Conservation (phyloP, 495 filamentous ascomycete genomes). For the Penicillium malachiteum region DNA sequence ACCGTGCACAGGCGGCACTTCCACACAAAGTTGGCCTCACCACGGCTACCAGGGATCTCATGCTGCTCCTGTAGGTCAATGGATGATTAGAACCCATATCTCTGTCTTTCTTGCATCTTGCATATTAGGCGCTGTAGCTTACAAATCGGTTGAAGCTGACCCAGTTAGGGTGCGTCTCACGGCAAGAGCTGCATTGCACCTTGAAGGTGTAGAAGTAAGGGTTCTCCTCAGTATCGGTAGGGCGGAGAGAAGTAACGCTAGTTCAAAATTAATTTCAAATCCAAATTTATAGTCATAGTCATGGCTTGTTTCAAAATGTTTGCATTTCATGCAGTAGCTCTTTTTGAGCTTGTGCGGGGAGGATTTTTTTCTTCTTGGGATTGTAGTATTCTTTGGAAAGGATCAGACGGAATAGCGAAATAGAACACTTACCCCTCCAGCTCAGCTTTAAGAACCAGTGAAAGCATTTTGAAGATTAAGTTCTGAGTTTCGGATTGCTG, state of each 20-base stretch:
- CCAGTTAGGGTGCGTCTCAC: constrained; percentile 85
- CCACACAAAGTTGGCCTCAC: constrained; percentile 98
- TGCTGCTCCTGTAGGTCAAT: constrained; percentile 69
- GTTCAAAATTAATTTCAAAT: constrained; percentile 7
- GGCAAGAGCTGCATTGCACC: constrained; percentile 93
- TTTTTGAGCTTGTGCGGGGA: constrained; percentile 6
- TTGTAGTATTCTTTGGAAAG: neutral
- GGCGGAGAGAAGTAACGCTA: constrained; percentile 86
- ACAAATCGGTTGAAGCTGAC: constrained; percentile 89
- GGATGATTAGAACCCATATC: neutral
- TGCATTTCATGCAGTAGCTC: constrained; percentile 3
- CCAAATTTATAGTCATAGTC: neutral
- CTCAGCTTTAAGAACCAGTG: constrained; percentile 76
- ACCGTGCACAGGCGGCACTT: constrained; percentile 91
- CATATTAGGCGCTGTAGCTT: constrained; percentile 30
- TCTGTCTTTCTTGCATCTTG: too few relatives aligned
- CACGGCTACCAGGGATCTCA: constrained; percentile 85
- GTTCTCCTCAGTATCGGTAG: constrained; percentile 72
- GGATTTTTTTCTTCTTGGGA: neutral
- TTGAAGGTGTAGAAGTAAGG: constrained; percentile 96
- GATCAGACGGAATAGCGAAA: neutral
- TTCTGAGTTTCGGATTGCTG: constrained; percentile 10
- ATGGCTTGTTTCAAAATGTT: neutral
- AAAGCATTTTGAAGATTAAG: constrained; percentile 60
- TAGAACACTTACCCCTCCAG: constrained; percentile 60